Conservation (phyloP, 352 stramenopile species). For the Halophytophthora batemanensis region DNA sequence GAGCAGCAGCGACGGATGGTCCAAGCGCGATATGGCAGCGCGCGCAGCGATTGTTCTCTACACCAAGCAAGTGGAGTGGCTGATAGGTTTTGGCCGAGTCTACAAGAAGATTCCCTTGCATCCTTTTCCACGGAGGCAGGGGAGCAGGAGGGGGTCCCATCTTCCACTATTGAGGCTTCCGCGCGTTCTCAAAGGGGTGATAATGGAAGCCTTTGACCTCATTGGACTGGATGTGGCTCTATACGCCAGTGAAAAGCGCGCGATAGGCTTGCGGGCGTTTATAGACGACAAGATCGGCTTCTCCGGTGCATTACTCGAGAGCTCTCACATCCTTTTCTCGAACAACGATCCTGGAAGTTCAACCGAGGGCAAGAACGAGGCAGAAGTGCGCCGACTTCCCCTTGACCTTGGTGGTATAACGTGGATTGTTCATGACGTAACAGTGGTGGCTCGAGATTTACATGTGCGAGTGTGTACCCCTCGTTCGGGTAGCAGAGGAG, state of each 20-base stretch:
- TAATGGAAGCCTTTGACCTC: constrained; percentile 57
- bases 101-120: constrained; percentile 36
- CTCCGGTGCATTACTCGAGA: constrained; percentile 36
- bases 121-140: constrained; percentile 21
- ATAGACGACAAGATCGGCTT: constrained; percentile 60
- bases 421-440: constrained; percentile 49
- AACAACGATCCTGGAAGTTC: not conserved
- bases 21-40: constrained; percentile 53
- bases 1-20: constrained; percentile 20
- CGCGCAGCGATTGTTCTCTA: constrained; percentile 68
- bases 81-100: constrained; percentile 55
- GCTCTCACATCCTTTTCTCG: constrained; percentile 24
- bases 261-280: constrained; percentile 58
- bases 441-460: constrained; percentile 47
- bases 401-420: constrained; percentile 13
- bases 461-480: constrained; percentile 64
- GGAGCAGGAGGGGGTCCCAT: not conserved
- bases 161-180: constrained; percentile 13
- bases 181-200: constrained; percentile 37
- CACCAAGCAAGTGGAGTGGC: constrained; percentile 71
- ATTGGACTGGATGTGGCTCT: constrained; percentile 65
- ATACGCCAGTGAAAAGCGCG: constrained; percentile 69
- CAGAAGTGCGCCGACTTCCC: constrained; percentile 20
- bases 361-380: constrained; percentile 2
- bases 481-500: constrained; percentile 59